Evolutionary conservation across 1,284 basidiomycete genomes (phyloP).

Genomic region (Rhodotorula sp.): DNA sequence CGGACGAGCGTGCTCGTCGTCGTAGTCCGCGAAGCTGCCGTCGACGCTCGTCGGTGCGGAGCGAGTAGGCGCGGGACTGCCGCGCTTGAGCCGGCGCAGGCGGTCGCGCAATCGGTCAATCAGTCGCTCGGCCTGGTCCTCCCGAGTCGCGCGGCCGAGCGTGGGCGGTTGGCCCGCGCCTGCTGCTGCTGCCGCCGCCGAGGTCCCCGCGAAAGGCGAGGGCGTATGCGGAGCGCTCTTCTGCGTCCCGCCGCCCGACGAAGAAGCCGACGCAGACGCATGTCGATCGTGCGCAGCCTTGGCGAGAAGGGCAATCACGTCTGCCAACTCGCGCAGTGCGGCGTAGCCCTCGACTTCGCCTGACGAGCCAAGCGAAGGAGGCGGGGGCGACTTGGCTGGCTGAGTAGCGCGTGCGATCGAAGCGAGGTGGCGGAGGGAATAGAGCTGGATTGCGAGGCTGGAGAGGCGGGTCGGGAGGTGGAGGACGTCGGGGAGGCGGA

Average conservation of each 20-base stretch:
- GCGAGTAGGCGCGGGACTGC: not conserved
- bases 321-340: slow-evolving; percentile 16
- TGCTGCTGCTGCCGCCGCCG: too few species aligned
- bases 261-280: too few species aligned
- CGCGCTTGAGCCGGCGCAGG: slow-evolving; percentile 15
- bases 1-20: not conserved
- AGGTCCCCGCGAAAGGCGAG: not conserved
- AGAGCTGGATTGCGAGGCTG: slow-evolving; percentile 33
- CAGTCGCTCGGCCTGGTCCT: slow-evolving; percentile 6
- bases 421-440: slow-evolving; percentile 36
- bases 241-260: not conserved
- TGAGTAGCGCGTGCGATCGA: slow-evolving; percentile 35
- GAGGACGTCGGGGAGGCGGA: slow-evolving; percentile 31
- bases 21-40: not conserved
- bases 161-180: not conserved
- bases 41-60: not conserved
- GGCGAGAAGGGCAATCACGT: slow-evolving; percentile 7
- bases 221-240: not conserved
- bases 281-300: not conserved
- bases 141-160: too few species aligned
- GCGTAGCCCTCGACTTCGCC: slow-evolving; percentile 8
- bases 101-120: slow-evolving; percentile 13
- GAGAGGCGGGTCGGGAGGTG: slow-evolving; percentile 36
- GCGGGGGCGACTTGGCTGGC: slow-evolving; percentile 8
- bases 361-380: not conserved